phyloP scores from a whole-genome alignment of 371 early-diverging fungal genomes.

The Mortierella sp. region DNA sequence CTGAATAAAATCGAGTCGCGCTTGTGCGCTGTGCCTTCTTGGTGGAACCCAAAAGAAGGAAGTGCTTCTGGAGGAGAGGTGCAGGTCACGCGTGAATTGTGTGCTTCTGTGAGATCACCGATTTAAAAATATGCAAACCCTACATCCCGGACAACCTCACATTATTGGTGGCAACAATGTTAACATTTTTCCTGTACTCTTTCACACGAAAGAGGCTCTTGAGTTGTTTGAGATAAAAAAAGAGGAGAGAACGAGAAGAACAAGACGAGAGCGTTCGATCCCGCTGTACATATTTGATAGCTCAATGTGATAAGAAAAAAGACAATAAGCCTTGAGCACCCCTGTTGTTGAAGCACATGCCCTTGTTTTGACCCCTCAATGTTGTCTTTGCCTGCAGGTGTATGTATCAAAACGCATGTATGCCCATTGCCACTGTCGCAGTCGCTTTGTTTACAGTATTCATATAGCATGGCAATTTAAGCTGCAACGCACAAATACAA shows the following conservation, averaged over 20 bases:
- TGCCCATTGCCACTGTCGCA: background rate
- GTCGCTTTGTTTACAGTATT: background rate
- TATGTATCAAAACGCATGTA: no score
- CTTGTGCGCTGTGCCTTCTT: slow-evolving; percentile 18
- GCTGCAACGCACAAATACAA: background rate
- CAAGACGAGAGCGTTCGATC: background rate
- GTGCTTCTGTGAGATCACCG: background rate
- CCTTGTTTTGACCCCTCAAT: slow-evolving; percentile 1
- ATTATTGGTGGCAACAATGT: background rate
- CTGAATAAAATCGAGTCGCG: slow-evolving; percentile 10
- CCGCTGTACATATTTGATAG: background rate
- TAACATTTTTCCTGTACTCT: no score
- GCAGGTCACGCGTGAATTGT: background rate
- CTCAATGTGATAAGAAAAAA: background rate
- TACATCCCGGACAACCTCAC: background rate
- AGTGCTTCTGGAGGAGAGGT: background rate
- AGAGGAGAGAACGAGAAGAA: background rate
- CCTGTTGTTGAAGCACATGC: slow-evolving; percentile 3
- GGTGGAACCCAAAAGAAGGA: slow-evolving; percentile 18
- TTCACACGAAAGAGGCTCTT: no score
- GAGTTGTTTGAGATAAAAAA: background rate
- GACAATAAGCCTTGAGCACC: background rate
- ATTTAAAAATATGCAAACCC: background rate
- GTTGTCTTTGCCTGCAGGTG: background rate
- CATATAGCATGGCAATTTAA: background rate